A percentile compares a stretch with the other conserved stretches of the same genome.
phyloP scores from a whole-genome alignment of 2,329 filamentous ascomycete genomes.

The Calonectria ilicicola region DNA sequence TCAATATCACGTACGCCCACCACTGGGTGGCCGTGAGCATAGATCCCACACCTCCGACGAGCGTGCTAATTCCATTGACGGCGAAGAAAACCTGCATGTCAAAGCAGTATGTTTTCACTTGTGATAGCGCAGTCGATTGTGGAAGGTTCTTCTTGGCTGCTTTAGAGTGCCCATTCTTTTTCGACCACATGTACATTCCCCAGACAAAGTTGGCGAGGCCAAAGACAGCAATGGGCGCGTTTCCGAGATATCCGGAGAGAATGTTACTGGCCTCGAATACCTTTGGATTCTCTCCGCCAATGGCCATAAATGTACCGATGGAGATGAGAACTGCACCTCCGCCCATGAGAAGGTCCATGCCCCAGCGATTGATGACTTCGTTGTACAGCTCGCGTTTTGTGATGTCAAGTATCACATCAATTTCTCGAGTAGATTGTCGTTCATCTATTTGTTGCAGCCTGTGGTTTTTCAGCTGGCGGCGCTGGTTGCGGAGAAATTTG shows the following conservation, averaged over 20 bases:
- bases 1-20: conserved; percentile 65
- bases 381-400: conserved; percentile 62
- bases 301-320: conserved; percentile 65
- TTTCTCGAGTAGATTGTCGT: conserved; percentile 28
- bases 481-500: conserved; percentile 56
- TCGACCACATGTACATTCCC: conserved; percentile 56
- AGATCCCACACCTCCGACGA: conserved; percentile 61
- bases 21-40: conserved; percentile 63
- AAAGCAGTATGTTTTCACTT: conserved; percentile 54
- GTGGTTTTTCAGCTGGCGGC: conserved; percentile 44
- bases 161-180: conserved; percentile 53
- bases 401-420: conserved; percentile 56
- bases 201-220: conserved; percentile 62
- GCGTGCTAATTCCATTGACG: conserved; percentile 57
- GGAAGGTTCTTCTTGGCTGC: conserved; percentile 43
- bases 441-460: conserved; percentile 20
- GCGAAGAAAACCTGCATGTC: conserved; percentile 53
- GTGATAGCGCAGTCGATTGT: conserved; percentile 35
- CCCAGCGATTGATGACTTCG: conserved; percentile 62
- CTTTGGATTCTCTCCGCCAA: conserved; percentile 56
- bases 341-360: conserved; percentile 64
- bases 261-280: conserved; percentile 63
- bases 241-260: conserved; percentile 67
- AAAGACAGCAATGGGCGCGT: conserved; percentile 60
- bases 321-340: conserved; percentile 62